These are phyloP conservation scores for Talaromyces proteolyticus DNA, from an alignment of 495 filamentous ascomycete genomes.

Conservation along the genomic window DNA sequence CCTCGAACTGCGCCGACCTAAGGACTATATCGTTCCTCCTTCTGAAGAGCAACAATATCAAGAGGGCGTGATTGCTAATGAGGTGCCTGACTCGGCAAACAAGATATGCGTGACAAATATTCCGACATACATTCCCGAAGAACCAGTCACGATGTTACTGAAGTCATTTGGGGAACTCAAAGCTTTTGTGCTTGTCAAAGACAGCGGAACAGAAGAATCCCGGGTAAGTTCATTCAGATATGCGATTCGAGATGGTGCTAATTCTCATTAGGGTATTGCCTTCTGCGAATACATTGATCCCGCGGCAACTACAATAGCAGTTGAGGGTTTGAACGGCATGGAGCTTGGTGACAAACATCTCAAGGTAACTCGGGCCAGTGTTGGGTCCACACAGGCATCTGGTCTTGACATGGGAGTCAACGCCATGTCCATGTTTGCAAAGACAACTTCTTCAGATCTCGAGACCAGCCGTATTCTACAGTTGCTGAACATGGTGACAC, in stretches of 20 bases:
- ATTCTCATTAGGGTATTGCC: conserved; percentile 71
- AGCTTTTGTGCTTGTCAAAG: conserved; percentile 87
- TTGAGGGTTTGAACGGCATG: conserved; percentile 90
- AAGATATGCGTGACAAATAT: conserved; percentile 93
- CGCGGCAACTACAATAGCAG: conserved; percentile 70
- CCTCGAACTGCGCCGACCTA: conserved; percentile 81
- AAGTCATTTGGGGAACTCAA: conserved; percentile 89
- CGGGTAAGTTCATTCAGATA: conserved; percentile 55
- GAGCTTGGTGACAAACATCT: conserved; percentile 80
- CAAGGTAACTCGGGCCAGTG: conserved; percentile 81
- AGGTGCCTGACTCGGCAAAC: conserved; percentile 86
- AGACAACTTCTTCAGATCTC: conserved; percentile 73
- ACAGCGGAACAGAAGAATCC: conserved; percentile 78
- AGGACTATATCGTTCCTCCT: conserved; percentile 94
- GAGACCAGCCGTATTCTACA: conserved; percentile 79
- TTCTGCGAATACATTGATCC: conserved; percentile 93
- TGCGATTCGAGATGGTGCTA: conserved; percentile 17
- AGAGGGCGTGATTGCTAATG: conserved; percentile 69
- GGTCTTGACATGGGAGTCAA: conserved; percentile 94
- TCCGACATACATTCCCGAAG: conserved; percentile 78
- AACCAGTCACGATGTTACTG: conserved; percentile 84
- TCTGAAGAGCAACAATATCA: conserved; percentile 67
- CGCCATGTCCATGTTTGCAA: conserved; percentile 98
- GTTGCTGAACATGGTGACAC: conserved; percentile 95
- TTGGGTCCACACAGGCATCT: conserved; percentile 84